These are phyloP conservation scores for Trichaptum fuscoviolaceum DNA, from an alignment of 768 basidiomycete species.

Conservation along the genomic window DNA sequence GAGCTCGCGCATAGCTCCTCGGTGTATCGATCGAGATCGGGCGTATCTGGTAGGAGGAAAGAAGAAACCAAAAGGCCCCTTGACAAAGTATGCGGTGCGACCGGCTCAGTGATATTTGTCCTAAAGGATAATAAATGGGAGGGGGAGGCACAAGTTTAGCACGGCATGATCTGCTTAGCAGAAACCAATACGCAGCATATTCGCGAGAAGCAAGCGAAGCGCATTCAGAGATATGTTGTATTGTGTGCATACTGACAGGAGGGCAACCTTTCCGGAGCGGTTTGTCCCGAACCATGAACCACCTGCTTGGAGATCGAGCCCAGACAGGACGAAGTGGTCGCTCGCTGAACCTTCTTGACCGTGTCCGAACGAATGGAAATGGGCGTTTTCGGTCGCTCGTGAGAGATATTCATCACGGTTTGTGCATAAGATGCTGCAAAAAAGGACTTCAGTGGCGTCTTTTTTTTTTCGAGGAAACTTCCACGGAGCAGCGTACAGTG, in stretches of 20 bases:
- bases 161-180: slow-evolving; percentile 4
- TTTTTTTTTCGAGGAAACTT: slow-evolving; percentile 9
- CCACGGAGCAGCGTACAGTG: slow-evolving; percentile 50
- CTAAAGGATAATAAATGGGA: slow-evolving; percentile 33
- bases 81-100: slow-evolving; percentile 44
- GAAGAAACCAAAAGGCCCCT: slow-evolving; percentile 64
- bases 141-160: slow-evolving; percentile 1
- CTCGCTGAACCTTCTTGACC: slow-evolving; percentile 15
- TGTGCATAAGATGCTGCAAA: slow-evolving; percentile 57
- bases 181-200: slow-evolving; percentile 9
- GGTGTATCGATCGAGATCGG: slow-evolving; percentile 45
- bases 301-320: slow-evolving; percentile 65
- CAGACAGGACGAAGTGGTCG: slow-evolving; percentile 49
- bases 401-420: slow-evolving; percentile 74
- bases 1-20: slow-evolving; percentile 41
- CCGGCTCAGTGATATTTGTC: slow-evolving; percentile 81
- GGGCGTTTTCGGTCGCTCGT: slow-evolving; percentile 60
- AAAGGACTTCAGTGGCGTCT: slow-evolving; percentile 7
- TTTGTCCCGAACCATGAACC: slow-evolving; percentile 82
- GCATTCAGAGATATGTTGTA: slow-evolving; percentile 7
- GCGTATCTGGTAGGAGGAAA: slow-evolving; percentile 54
- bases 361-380: slow-evolving; percentile 60
- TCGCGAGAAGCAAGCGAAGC: slow-evolving; percentile 1
- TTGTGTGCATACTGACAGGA: slow-evolving; percentile 50
- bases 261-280: slow-evolving; percentile 58